Evolutionary conservation across 1,284 basidiomycete genomes (phyloP), one percentile per base, ranked within the genome.

Genomic region (Rhodotorula sp.): DNA sequence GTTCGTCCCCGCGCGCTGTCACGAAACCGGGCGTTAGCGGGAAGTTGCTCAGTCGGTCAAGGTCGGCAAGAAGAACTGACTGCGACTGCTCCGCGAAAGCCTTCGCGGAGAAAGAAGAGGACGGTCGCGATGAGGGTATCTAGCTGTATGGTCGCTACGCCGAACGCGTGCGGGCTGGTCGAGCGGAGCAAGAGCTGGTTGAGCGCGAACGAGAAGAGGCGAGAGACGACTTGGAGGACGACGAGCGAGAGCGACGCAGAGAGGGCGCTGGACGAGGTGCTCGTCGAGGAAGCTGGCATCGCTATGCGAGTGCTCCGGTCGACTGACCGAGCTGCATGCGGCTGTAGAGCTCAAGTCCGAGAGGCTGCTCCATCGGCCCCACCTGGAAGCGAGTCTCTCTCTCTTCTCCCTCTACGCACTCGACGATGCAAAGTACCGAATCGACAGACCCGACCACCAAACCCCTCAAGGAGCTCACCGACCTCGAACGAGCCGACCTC

Each of bases 31-130:
- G 33, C n/a, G 22, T 42, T 4, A 30, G 46, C 44, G 59, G 20
- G 17, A n/a, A 20, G 10, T 18, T 22, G 58, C 49, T 7, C 12
- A 46, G 24, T 8, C 3, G 14, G 14, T 29, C 12, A 22, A 53
- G 53, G 15, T 45, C 14, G 26, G 48, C 57, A 29, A 26, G 14
- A 42, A 37, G 46, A 29, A 69, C 71, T 58, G 29, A 76, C 75
- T 37, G 95, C 83, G 3, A 95, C 84, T 10, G 90, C 88, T 79
- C 89, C 91, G 49, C 94, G 85, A 17, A 98, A 86, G 6, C 94
- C 95, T 80, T 99, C 96, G 17, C 95, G 85, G 44, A 90, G 89
- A 12, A 98, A 84, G 79, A 98, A 96, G 51, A 99, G 85, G 76
- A 96, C 91, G 20, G 93, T 93, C 72, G 89, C 91, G 49, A 92